Conservation (phyloP, 2,329 filamentous ascomycete genomes). For the Beauveria bassiana region DNA sequence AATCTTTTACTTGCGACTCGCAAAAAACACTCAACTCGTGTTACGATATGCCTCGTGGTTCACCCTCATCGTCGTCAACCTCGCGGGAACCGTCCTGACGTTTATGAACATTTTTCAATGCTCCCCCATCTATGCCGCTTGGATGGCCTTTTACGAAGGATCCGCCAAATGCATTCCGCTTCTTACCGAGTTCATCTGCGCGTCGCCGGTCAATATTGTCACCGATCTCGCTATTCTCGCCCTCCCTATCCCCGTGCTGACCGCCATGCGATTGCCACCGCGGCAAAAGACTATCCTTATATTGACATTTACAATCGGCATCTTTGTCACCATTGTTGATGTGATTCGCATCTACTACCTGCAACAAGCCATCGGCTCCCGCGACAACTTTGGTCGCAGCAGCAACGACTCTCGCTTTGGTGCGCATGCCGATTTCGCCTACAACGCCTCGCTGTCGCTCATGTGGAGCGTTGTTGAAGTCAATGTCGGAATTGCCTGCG, state of each 20-base stretch:
- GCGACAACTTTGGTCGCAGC: conserved; percentile 29
- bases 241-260: conserved; percentile 80
- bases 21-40: conserved; percentile 66
- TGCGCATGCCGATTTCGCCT: conserved; percentile 47
- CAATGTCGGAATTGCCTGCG: conserved; percentile 82
- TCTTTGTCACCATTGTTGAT: conserved; percentile 82
- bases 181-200: conserved; percentile 59
- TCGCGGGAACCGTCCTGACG: conserved; percentile 70
- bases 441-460: conserved; percentile 75
- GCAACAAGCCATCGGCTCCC: conserved; percentile 57
- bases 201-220: conserved; percentile 84
- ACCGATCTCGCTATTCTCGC: conserved; percentile 84
- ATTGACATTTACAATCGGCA: conserved; percentile 76
- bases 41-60: conserved; percentile 77
- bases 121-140: conserved; percentile 63
- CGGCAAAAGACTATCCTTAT: conserved; percentile 86
- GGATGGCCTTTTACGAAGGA: conserved; percentile 33
- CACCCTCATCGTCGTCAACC: conserved; percentile 69
- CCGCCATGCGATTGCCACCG: conserved; percentile 72
- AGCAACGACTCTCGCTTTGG: conserved; percentile 37
- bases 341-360: conserved; percentile 86
- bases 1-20: conserved; percentile 79
- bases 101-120: conserved; percentile 87
- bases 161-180: conserved; percentile 45
- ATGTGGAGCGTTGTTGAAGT: conserved; percentile 95